Evolutionary conservation across 179 eudicot species (phyloP), one percentile per base, ranked within the genome.

Genomic region (Carnegiea gigantea): DNA sequence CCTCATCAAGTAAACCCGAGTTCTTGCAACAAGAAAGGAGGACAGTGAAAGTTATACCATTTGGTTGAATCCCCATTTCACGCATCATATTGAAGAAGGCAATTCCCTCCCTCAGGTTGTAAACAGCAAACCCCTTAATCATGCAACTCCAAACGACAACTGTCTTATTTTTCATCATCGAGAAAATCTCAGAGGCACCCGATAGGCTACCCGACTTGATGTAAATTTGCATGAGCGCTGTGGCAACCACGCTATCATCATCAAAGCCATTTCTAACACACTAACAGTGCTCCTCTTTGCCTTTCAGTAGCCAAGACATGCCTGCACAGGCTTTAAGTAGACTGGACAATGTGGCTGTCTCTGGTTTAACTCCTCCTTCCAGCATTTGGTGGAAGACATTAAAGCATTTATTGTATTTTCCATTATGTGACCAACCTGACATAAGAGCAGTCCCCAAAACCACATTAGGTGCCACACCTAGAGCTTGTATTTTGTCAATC

Each of bases 321-420:
- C 92, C 93, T 17, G 93, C 90, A 87, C 90, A 88, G 53, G 95
- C 89, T 86, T 84, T 87, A 72, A 90, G 90, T 60, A 90, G 86
- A 84, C 88, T 86, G 40, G 84, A 77, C 71, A 88, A 60, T 40
- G 95, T 92, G 82, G 88, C 86, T 10, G 80, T 38, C 82, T 92
- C 90, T 12, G 93, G 90, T 57, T 84, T 79, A n/a, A 87, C 79
- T 44, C 89, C 90, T 79, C 82, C 88, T 80, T 79, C 48, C 54
- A 88, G 86, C 95, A 92, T 92, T 76, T 82, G 74, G 64, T 46
- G 64, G 81, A 82, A 85, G 78, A 87, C 84, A 74, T 77, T 81
- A 15, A 91, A 74, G 36, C 89, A 83, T 18, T 87, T 88, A 33
- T 76, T 49, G 73, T 78, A 88, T 46, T 84, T 88, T 65, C 89